Conservation (phyloP, 441 rosid species). For the Viola pubescens region DNA sequence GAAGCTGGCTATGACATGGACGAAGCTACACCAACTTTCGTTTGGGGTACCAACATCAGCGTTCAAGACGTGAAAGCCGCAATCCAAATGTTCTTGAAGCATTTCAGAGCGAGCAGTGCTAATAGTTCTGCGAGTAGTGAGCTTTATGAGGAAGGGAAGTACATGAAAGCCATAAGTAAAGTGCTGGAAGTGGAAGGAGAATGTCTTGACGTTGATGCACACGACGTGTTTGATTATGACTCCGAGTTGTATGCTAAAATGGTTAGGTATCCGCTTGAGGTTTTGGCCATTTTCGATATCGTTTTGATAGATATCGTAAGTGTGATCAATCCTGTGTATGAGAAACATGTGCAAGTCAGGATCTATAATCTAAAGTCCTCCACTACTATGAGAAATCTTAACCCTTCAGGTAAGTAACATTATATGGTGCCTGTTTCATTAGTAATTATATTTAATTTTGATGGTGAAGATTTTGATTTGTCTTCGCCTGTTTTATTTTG, state of each 20-base stretch:
- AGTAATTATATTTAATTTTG: not conserved
- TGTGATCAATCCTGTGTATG: conserved; percentile 59
- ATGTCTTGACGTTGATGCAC: conserved; percentile 86
- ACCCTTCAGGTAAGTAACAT: conserved; percentile 65
- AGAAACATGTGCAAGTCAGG: conserved; percentile 85
- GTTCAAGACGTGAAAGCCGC: conserved; percentile 85
- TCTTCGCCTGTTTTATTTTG: conserved; percentile 5
- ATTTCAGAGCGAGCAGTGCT: conserved; percentile 50
- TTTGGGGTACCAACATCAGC: conserved; percentile 94
- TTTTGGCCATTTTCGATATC: conserved; percentile 83
- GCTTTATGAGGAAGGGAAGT: conserved; percentile 72
- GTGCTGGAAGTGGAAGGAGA: conserved; percentile 85
- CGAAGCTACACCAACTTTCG: conserved; percentile 65
- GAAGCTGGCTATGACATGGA: conserved; percentile 62
- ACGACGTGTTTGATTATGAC: conserved; percentile 73
- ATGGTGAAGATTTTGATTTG: not conserved
- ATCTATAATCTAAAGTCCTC: conserved; percentile 66
- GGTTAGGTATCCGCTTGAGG: conserved; percentile 90
- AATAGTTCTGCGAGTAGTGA: conserved; percentile 20
- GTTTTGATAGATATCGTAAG: conserved; percentile 90
- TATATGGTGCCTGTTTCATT: not conserved
- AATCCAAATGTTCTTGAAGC: conserved; percentile 77
- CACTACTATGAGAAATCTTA: conserved; percentile 81
- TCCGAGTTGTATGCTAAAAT: conserved; percentile 76
- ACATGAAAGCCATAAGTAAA: conserved; percentile 57